Percentiles rank a stretch among this genome's conserved stretches.
Evolutionary conservation across 345 rosid genomes (phyloP).

Genomic region (Streptanthus diversifolius): DNA sequence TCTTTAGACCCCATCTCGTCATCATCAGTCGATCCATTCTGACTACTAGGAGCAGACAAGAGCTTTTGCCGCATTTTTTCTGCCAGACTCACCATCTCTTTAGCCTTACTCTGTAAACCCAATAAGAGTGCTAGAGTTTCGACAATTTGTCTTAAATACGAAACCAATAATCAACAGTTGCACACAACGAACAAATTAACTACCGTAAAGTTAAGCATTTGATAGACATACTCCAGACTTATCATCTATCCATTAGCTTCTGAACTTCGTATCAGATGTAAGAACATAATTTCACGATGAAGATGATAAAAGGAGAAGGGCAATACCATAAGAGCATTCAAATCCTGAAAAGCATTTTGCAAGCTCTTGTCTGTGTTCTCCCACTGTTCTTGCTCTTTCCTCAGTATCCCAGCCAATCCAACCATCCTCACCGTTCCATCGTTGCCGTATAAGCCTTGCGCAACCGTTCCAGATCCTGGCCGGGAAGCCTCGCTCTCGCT

Average conservation of each 20-base stretch:
- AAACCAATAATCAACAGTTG: neutral
- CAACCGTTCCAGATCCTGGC: constrained; percentile 31
- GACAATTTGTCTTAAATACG: neutral
- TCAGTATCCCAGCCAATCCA: constrained; percentile 88
- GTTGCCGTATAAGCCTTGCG: constrained; percentile 61
- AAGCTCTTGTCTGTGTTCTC: constrained; percentile 91
- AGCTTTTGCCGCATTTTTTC: constrained; percentile 94
- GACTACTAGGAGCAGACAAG: constrained; percentile 60
- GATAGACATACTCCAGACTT: neutral
- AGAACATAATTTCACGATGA: neutral
- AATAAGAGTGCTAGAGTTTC: constrained; percentile 5
- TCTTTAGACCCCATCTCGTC: constrained; percentile 93
- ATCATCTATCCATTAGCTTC: neutral
- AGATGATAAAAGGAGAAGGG: neutral
- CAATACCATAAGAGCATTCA: constrained; percentile 89
- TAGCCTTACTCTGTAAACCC: constrained; percentile 71
- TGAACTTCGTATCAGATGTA: neutral
- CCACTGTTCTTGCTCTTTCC: constrained; percentile 95
- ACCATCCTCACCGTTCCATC: constrained; percentile 87
- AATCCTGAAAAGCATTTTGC: constrained; percentile 93
- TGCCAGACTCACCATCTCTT: constrained; percentile 90
- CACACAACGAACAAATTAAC: neutral
- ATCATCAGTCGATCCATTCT: constrained; percentile 50
- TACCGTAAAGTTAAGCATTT: neutral
- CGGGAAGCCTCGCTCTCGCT: constrained; percentile 21